Evolutionary conservation across 1,284 basidiomycete genomes (phyloP), one percentile per base, ranked within the genome.

Genomic region (Entoloma clypeatum): DNA sequence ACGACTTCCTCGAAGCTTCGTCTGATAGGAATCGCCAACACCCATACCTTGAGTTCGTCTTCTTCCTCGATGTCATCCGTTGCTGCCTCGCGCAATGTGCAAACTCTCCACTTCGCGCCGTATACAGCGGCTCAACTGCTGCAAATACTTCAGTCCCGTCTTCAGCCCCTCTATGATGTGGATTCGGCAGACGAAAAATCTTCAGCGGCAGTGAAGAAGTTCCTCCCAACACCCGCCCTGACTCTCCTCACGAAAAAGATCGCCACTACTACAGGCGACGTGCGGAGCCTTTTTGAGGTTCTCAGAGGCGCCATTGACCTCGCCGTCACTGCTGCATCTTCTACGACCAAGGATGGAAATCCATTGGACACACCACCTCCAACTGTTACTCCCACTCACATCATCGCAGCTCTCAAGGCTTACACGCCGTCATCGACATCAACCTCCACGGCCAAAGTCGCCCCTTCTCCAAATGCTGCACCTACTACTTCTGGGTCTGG

Each of bases 11-110:
- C 68, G 7, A 65, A 62, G 30, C 54, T 88, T 36, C 76, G 85
- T 30, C 63, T 86, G 28, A 78, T 90, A 47, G 86, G 82, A 36
- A 89, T 90, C 53, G 86, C 86, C 21, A 90, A 90, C 49, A 88
- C 85, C 0, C 86, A 90, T 55, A 89, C 86, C 4, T 74, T 90
- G 9, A 79, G 82, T 2, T 72, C 79, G 2, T 67, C 73, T 0
- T 72, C 79, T 3, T 66, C 73, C 0, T 61, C 68, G 1, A 66
- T 71, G 2, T 62, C 67, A 0, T 65, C 67, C 2, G 56, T 67
- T 9, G 48, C 63, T 5, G 61, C 69, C 11, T 55, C 70, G 7
- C 58, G 57, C 18, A 61, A 72, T 30, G 73, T 83, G 16, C 61
- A 65, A 30, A 90, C 87, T 1, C 61, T 87, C 26, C 86, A 90